Evolutionary conservation across 2,329 filamentous ascomycete species (phyloP), one percentile per base, ranked within the genome.

Genomic region (Sphaerulina vaccinii): DNA sequence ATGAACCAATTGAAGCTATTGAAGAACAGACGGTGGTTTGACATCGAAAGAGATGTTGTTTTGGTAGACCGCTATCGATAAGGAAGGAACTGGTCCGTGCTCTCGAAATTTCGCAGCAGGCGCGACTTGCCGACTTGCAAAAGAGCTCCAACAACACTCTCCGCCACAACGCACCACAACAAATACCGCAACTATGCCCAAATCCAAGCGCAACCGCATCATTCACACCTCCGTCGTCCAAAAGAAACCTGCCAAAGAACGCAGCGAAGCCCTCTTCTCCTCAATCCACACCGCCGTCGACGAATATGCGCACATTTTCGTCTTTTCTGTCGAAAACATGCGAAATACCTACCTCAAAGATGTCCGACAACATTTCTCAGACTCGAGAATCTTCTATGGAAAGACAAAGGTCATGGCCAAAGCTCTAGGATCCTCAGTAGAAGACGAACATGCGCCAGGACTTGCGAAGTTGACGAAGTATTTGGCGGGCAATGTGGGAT

Each of bases 361-460:
- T 66, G 88, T 97, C 63, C 85, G 92, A 63, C 82, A 84, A 61
- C 87, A 96, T 65, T 85, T 96, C 43, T 79, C 79, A 45, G 90
- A 96, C 75, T 87, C 87, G 77, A 83, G 91, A 64, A 78, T 99
- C 70, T 97, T 97, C 83, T 97, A 96, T 74, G 93, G 92, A 75
- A 99, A 97, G 79, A 97, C 92, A 54, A 97, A 97, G 76, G 91
- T 99, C 72, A 97, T 97, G 90, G 85, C 88, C 65, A 92, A 93
- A 75, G 91, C 93, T 51, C 86, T 99, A 21, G 93, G 93, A 68
- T 81, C 82, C 59, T 85, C 79, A 48, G 79, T 84, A 61, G 65
- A 66, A 33, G 87, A 89, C 65, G 89, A 91, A 74, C 82, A 88
- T 73, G 87, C 89, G 62, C 82, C 88, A 38, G 88, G 89, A 68